A percentile compares a stretch with the other conserved stretches of the same genome.
These are phyloP conservation scores for Diaporthe velutina DNA, from an alignment of 2,329 filamentous ascomycete genomes.

Conservation along the genomic window DNA sequence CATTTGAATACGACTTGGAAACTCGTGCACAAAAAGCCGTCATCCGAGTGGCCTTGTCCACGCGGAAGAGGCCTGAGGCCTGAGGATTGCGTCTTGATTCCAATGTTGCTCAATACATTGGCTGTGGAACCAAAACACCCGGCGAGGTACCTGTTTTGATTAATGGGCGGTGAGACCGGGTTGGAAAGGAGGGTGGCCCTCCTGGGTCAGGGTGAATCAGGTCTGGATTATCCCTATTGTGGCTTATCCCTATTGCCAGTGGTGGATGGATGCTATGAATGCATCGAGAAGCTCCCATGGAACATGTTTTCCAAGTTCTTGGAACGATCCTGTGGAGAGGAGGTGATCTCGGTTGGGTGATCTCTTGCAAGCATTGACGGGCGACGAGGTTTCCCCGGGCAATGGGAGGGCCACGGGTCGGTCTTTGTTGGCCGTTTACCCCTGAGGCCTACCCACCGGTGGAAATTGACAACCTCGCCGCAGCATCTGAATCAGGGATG, in stretches of 20 bases:
- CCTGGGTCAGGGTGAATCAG: background rate
- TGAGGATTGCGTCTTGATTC: background rate
- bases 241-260: background rate
- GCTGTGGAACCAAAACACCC: conserved; percentile 3
- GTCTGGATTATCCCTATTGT: conserved; percentile 1
- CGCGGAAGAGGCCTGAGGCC: background rate
- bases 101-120: conserved; percentile 6
- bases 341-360: conserved; percentile 29
- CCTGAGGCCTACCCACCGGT: conserved; percentile 33
- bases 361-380: conserved; percentile 19
- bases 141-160: background rate
- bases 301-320: conserved; percentile 4
- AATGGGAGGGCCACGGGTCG: conserved; percentile 20
- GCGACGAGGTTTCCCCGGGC: conserved; percentile 27
- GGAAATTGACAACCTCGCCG: conserved; percentile 31
- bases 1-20: background rate
- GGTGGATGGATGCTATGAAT: background rate
- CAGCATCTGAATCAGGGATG: conserved; percentile 30
- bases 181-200: background rate
- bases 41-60: no score
- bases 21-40: background rate
- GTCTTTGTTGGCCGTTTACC: conserved; percentile 29
- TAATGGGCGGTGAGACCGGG: conserved; percentile 13
- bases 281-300: background rate
- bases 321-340: conserved; percentile 5